Evolutionary conservation across 495 filamentous ascomycete genomes (phyloP).

Genomic region (Cercophora newfieldiana): DNA sequence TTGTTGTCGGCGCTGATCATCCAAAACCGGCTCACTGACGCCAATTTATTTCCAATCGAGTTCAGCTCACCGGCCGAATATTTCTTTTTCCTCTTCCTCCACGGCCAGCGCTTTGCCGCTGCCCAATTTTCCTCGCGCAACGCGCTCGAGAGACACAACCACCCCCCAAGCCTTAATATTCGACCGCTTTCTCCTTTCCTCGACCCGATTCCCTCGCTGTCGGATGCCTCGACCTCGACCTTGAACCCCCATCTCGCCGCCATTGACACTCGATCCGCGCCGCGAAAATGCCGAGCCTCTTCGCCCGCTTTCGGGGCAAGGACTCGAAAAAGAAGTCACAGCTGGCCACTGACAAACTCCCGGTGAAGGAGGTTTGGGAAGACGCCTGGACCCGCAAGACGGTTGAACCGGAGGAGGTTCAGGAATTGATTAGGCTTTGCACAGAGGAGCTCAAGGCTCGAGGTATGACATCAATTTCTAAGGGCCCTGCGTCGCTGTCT

Average conservation of each 20-base stretch:
- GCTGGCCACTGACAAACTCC: conserved; percentile 48
- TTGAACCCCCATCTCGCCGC: conserved; percentile 20
- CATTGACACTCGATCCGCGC: conserved; percentile 22
- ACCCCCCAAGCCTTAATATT: conserved; percentile 5
- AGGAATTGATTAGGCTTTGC: conserved; percentile 79
- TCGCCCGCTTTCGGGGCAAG: conserved; percentile 73
- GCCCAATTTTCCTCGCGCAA: conserved; percentile 9
- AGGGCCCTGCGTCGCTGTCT: not conserved
- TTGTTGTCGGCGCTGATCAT: not conserved
- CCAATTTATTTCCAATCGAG: conserved; percentile 12
- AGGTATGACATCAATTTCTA: conserved; percentile 63
- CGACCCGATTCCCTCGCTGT: not conserved
- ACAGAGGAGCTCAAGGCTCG: conserved; percentile 89
- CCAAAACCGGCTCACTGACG: conserved; percentile 16
- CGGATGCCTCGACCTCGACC: conserved; percentile 22
- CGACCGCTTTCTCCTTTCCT: conserved; percentile 2
- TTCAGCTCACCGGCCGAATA: conserved; percentile 24
- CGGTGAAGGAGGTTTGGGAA: conserved; percentile 75
- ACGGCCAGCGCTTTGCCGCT: conserved; percentile 14
- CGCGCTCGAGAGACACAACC: not conserved
- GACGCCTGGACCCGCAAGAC: conserved; percentile 87
- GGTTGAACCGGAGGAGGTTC: conserved; percentile 86
- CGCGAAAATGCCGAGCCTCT: conserved; percentile 60
- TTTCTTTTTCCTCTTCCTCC: conserved; percentile 21
- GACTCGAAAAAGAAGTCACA: conserved; percentile 63